Percentiles rank a stretch among this genome's conserved stretches.
These are phyloP conservation scores for Suhomyces terraborum DNA, from an alignment of 1,139 yeast species.

Conservation along the genomic window DNA sequence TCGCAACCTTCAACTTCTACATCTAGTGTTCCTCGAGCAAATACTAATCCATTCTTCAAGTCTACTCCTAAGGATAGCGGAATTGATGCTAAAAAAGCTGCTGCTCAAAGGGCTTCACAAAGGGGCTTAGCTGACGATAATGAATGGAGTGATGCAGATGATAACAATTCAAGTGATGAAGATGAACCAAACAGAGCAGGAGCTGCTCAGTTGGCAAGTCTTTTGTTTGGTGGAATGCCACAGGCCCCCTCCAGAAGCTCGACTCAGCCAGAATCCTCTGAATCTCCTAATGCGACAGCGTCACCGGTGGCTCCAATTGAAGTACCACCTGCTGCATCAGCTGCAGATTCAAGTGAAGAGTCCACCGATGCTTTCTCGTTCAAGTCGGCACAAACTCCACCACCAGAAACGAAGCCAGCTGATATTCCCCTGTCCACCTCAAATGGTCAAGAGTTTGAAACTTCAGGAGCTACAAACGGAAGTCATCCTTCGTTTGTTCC, in stretches of 20 bases:
- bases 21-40: conserved; percentile 22
- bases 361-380: conserved; percentile 14
- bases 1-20: conserved; percentile 11
- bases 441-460: neutral
- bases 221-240: conserved; percentile 63
- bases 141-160: conserved; percentile 67
- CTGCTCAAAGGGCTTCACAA: conserved; percentile 65
- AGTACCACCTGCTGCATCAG: conserved; percentile 6
- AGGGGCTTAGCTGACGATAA: conserved; percentile 54
- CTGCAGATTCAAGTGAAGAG: conserved; percentile 7
- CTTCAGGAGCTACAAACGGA: conserved; percentile 18
- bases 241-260: conserved; percentile 36
- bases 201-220: conserved; percentile 63
- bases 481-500: neutral
- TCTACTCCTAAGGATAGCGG: conserved; percentile 33
- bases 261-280: conserved; percentile 8
- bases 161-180: conserved; percentile 53
- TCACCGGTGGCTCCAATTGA: neutral
- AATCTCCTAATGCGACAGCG: neutral
- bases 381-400: conserved; percentile 11
- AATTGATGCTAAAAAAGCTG: conserved; percentile 57
- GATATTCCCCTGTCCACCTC: neutral
- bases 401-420: neutral
- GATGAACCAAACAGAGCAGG: conserved; percentile 52
- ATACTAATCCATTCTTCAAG: conserved; percentile 53